Conservation (phyloP, 306 rosid species). For the Gastrolobium villosum region DNA sequence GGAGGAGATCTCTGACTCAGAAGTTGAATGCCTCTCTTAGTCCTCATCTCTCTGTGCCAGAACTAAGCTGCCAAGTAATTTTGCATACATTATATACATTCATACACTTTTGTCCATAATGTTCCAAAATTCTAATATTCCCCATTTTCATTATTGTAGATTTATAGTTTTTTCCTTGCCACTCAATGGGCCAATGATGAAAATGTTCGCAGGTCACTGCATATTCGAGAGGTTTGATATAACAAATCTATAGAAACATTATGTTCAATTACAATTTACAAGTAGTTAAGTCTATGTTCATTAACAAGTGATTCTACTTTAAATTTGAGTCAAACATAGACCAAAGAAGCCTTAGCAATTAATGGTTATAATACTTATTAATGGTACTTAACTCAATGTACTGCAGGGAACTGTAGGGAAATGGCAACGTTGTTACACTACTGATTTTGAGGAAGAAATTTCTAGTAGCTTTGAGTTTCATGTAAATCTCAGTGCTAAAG, state of each 20-base stretch:
- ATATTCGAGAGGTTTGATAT: slow-evolving; percentile 50
- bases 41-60: slow-evolving; percentile 39
- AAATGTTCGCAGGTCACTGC: slow-evolving; percentile 46
- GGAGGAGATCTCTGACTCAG: slow-evolving; percentile 51
- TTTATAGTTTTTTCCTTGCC: slow-evolving; percentile 21
- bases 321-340: slow-evolving; percentile 24
- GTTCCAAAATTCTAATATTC: neutral
- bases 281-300: neutral
- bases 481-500: slow-evolving; percentile 48
- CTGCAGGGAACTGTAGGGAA: slow-evolving; percentile 43
- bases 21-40: neutral
- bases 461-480: slow-evolving; percentile 49
- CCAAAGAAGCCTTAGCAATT: neutral
- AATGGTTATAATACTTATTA: neutral
- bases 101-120: neutral
- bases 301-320: neutral
- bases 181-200: slow-evolving; percentile 46
- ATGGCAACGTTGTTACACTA: slow-evolving; percentile 38
- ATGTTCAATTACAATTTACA: neutral
- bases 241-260: neutral
- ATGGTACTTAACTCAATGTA: neutral
- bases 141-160: slow-evolving; percentile 40
- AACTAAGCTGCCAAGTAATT: slow-evolving; percentile 56
- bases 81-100: neutral
- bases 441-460: neutral